phyloP scores from a whole-genome alignment of 768 basidiomycete genomes.

The Tulasnella sp. region DNA sequence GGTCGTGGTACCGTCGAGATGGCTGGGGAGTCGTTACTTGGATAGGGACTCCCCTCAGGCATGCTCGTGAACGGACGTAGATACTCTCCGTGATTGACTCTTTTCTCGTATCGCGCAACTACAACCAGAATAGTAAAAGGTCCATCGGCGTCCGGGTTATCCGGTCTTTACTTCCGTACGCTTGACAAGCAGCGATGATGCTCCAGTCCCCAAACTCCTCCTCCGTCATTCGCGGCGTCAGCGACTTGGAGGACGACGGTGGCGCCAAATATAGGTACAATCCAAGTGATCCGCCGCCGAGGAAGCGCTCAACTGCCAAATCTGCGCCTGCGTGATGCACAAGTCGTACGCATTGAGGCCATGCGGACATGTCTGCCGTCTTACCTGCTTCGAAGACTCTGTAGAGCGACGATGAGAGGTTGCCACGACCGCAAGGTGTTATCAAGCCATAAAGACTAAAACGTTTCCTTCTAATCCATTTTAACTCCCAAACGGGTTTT shows the following conservation, averaged over 20 bases:
- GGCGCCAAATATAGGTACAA: background rate
- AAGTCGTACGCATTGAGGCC: no score
- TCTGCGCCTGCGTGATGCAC: no score
- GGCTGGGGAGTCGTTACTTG: no score
- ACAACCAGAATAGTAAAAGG: constrained; percentile 21
- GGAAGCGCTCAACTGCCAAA: no score
- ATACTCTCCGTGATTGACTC: background rate
- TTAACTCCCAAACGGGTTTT: no score
- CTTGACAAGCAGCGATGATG: background rate
- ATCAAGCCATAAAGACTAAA: no score
- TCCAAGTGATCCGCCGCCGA: background rate
- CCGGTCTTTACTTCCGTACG: background rate
- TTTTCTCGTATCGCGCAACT: constrained; percentile 12
- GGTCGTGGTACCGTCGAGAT: no score
- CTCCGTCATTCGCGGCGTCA: background rate
- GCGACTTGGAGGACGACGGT: no score
- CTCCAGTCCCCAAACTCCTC: background rate
- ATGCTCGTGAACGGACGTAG: constrained; percentile 10
- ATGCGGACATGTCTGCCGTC: no score
- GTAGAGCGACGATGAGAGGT: background rate
- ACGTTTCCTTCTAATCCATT: no score
- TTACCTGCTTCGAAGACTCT: no score
- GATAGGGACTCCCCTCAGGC: no score
- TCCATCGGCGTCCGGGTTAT: constrained; percentile 8
- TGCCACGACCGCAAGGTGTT: background rate